These are phyloP conservation scores for Strobilomyces dryophilus DNA, from an alignment of 768 basidiomycete genomes.

Conservation along the genomic window DNA sequence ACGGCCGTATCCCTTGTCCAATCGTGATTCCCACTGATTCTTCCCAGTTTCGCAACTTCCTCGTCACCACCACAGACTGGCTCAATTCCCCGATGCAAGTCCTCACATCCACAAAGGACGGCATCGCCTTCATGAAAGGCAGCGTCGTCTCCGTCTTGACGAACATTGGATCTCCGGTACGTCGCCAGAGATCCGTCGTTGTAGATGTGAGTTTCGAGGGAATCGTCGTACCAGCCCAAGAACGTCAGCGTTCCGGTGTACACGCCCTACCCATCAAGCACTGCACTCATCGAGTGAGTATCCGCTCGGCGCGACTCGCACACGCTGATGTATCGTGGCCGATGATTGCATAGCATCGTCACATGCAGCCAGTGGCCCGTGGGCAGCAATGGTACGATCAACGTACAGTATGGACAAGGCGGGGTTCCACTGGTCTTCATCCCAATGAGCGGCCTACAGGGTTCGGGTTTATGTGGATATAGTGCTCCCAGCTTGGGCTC, in stretches of 20 bases:
- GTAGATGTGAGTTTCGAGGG: not conserved
- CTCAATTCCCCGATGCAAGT: conserved; percentile 47
- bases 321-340: not conserved
- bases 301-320: not conserved
- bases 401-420: conserved; percentile 59
- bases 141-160: conserved; percentile 58
- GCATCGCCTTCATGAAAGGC: conserved; percentile 65
- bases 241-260: conserved; percentile 56
- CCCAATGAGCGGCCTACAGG: conserved; percentile 33
- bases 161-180: conserved; percentile 70
- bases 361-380: conserved; percentile 66
- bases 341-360: conserved; percentile 43
- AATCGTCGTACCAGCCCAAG: conserved; percentile 40
- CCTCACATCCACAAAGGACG: conserved; percentile 44
- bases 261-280: conserved; percentile 47
- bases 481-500: not conserved
- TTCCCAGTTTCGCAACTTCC: conserved; percentile 57
- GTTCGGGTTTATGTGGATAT: conserved; percentile 38
- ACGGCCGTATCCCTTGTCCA: not conserved
- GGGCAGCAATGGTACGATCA: conserved; percentile 59
- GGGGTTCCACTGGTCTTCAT: conserved; percentile 57
- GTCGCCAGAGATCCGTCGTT: not conserved
- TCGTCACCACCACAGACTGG: conserved; percentile 53
- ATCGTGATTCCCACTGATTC: not conserved
- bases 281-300: conserved; percentile 55